phyloP scores from a whole-genome alignment of 2,329 filamentous ascomycete genomes.

The Penicillium freii region DNA sequence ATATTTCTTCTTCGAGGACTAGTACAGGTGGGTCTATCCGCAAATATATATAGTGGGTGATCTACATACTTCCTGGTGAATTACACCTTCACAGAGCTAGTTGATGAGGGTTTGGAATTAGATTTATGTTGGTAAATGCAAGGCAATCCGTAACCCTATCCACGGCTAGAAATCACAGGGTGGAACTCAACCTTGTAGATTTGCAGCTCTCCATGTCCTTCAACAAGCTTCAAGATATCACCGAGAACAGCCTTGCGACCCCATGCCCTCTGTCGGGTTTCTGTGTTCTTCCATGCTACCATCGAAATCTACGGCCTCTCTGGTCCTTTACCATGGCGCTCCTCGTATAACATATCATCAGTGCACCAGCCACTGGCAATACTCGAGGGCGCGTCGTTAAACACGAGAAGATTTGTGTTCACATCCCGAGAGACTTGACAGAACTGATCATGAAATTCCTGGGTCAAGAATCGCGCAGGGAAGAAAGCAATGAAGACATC shows the following conservation, averaged over 20 bases:
- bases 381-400: background rate
- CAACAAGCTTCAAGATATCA: background rate
- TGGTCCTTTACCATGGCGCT: background rate
- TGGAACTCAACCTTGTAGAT: background rate
- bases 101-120: background rate
- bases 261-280: background rate
- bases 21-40: background rate
- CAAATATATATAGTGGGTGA: background rate
- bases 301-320: background rate
- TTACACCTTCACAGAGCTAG: background rate
- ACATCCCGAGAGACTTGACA: background rate
- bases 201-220: background rate
- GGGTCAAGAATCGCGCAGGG: background rate
- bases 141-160: background rate
- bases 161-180: background rate
- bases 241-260: background rate
- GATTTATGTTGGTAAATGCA: too few species aligned
- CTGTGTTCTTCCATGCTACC: background rate
- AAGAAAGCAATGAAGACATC: background rate
- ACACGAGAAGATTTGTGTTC: background rate
- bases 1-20: background rate
- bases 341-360: background rate
- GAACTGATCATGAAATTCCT: background rate
- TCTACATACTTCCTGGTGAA: background rate
- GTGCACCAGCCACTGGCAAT: background rate